phyloP scores from a whole-genome alignment of 306 rosid species.

The Coriaria nepalensis region DNA sequence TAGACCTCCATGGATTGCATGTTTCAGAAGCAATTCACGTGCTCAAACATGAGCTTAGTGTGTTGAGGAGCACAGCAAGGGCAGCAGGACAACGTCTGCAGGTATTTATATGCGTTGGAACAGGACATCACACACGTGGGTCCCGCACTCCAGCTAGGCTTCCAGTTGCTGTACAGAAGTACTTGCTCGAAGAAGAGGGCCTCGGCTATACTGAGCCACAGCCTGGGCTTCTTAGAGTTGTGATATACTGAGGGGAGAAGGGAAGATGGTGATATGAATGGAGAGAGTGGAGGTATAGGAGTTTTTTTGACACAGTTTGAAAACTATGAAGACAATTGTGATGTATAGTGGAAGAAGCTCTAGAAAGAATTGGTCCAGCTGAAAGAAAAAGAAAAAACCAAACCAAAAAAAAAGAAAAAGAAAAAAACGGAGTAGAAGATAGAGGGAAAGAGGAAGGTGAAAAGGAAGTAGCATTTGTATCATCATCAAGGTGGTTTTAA shows the following conservation, averaged over 20 bases:
- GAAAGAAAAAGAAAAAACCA: constrained; percentile 11
- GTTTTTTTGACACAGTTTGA: constrained; percentile 27
- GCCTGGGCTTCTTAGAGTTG: constrained; percentile 65
- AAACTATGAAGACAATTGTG: constrained; percentile 38
- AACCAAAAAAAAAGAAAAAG: not conserved
- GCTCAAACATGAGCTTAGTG: constrained; percentile 66
- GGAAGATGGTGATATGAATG: no score
- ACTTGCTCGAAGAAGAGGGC: constrained; percentile 76
- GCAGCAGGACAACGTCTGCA: constrained; percentile 65
- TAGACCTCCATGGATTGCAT: constrained; percentile 85
- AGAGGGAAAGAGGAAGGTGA: constrained; percentile 25
- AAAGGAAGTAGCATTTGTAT: constrained; percentile 38
- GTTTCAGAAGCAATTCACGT: constrained; percentile 80
- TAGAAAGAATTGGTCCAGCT: constrained; percentile 22
- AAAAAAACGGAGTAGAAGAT: constrained; percentile 17
- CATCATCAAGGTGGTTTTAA: constrained; percentile 27
- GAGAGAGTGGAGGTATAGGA: constrained; percentile 34
- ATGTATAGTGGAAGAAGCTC: constrained; percentile 47
- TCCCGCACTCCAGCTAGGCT: constrained; percentile 86
- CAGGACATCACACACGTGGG: constrained; percentile 92
- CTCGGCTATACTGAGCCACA: constrained; percentile 65
- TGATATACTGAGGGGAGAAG: constrained; percentile 35
- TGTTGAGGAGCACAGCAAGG: constrained; percentile 70
- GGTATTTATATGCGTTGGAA: constrained; percentile 80
- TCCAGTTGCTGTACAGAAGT: constrained; percentile 69